Evolutionary conservation across 2,329 filamentous ascomycete species (phyloP).

Genomic region (Curvularia verruculosa): DNA sequence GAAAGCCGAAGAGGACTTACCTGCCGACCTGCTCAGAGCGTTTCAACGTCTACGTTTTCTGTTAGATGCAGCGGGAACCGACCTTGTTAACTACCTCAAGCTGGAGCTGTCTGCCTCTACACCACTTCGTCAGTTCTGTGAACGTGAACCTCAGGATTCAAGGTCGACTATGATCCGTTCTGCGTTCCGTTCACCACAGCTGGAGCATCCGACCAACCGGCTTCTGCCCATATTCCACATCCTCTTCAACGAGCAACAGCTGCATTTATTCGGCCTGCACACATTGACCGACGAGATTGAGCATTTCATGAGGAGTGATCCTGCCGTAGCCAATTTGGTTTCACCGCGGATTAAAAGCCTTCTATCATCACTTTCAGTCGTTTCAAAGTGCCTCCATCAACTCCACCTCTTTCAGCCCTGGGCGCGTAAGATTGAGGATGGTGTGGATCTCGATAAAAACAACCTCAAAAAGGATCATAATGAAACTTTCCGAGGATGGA

Average conservation of each 20-base stretch:
- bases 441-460: constrained; percentile 15
- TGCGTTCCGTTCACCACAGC: constrained; percentile 6
- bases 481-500: constrained; percentile 10
- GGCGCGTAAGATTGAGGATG: constrained; percentile 51
- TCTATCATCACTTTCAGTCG: constrained; percentile 56
- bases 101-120: background rate
- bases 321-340: constrained; percentile 46
- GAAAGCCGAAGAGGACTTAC: constrained; percentile 9
- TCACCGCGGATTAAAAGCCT: constrained; percentile 46
- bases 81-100: constrained; percentile 4
- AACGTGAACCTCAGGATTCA: background rate
- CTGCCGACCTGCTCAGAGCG: constrained; percentile 17
- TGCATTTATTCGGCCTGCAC: constrained; percentile 30
- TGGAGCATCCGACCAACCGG: constrained; percentile 11
- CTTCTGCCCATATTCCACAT: constrained; percentile 18
- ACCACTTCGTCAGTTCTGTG: background rate
- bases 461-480: constrained; percentile 8
- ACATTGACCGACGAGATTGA: constrained; percentile 52
- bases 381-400: constrained; percentile 54
- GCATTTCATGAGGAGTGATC: constrained; percentile 52
- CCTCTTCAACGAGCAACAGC: constrained; percentile 11
- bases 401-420: constrained; percentile 60
- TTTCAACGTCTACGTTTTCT: constrained; percentile 21
- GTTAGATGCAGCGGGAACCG: constrained; percentile 8
- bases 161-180: background rate